A percentile compares a stretch with the other conserved stretches of the same genome.
These are phyloP conservation scores for Meira miltonrushii DNA, from an alignment of 1,284 basidiomycete genomes.

Conservation along the genomic window DNA sequence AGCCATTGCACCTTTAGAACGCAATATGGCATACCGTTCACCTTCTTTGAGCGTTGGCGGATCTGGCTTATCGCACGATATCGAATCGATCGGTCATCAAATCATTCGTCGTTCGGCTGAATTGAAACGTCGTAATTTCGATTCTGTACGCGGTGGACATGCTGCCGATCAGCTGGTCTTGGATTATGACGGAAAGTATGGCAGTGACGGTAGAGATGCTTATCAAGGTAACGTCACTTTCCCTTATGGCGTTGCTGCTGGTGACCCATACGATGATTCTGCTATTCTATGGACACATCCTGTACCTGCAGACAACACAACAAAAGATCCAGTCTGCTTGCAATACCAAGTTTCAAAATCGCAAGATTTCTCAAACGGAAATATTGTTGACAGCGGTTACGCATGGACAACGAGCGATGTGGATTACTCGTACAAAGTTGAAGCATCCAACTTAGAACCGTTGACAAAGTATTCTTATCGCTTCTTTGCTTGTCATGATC, in stretches of 20 bases:
- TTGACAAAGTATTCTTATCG: conserved; percentile 63
- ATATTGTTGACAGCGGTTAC: conserved; percentile 57
- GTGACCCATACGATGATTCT: conserved; percentile 63
- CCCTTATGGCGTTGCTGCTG: conserved; percentile 56
- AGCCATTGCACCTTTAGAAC: conserved; percentile 28
- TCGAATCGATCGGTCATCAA: conserved; percentile 5
- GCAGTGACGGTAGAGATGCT: conserved; percentile 23
- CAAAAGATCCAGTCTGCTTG: conserved; percentile 61
- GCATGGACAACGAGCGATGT: conserved; percentile 64
- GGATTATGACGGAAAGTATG: conserved; percentile 26
- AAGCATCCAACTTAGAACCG: conserved; percentile 59
- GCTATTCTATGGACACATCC: conserved; percentile 62
- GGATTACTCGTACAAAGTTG: conserved; percentile 62
- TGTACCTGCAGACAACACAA: conserved; percentile 21
- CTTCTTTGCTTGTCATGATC: conserved; percentile 59
- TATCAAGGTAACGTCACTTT: conserved; percentile 45
- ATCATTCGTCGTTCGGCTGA: conserved; percentile 3
- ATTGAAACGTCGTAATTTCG: conserved; percentile 21
- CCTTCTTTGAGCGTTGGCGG: conserved; percentile 12
- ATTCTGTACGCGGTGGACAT: conserved; percentile 23
- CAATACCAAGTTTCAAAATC: conserved; percentile 56
- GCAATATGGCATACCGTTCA: conserved; percentile 37
- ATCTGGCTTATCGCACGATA: conserved; percentile 27
- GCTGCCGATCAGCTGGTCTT: conserved; percentile 30
- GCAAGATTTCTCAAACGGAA: conserved; percentile 43